These are phyloP conservation scores for Psilocybe sp. DNA, from an alignment of 768 basidiomycete species.

Conservation along the genomic window DNA sequence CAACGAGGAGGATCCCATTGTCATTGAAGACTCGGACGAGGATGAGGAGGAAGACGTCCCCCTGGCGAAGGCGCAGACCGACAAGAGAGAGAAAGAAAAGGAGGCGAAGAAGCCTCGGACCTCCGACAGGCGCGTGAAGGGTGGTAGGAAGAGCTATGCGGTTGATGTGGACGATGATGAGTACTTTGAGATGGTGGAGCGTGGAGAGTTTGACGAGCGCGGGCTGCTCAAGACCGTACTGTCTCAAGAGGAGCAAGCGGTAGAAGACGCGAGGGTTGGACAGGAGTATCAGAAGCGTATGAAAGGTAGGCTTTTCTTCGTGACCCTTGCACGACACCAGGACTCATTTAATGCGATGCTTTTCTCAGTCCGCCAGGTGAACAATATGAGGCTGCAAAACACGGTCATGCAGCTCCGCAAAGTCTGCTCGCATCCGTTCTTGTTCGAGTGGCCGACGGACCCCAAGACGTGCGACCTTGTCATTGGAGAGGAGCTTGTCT, in stretches of 20 bases:
- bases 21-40: conserved; percentile 9
- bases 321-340: no score
- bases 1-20: conserved; percentile 12
- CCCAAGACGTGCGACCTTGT: conserved; percentile 56
- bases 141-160: conserved; percentile 45
- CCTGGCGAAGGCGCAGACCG: conserved; percentile 21
- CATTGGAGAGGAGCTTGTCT: conserved; percentile 77
- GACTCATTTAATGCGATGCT: not conserved
- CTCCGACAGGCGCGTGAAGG: conserved; percentile 30
- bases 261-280: conserved; percentile 52
- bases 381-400: conserved; percentile 93
- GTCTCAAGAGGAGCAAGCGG: conserved; percentile 33
- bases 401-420: conserved; percentile 97
- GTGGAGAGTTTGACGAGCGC: conserved; percentile 38
- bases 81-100: conserved; percentile 23
- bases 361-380: conserved; percentile 71
- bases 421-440: conserved; percentile 90
- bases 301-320: conserved; percentile 45
- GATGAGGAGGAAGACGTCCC: conserved; percentile 13
- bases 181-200: conserved; percentile 62
- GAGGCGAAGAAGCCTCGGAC: conserved; percentile 18
- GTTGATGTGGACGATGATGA: conserved; percentile 63
- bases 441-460: conserved; percentile 83
- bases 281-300: conserved; percentile 55
- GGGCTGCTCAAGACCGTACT: conserved; percentile 24